Percentiles rank a stretch among this genome's conserved stretches.
These are phyloP conservation scores for Pholiota conissans DNA, from an alignment of 768 basidiomycete species.

Conservation along the genomic window DNA sequence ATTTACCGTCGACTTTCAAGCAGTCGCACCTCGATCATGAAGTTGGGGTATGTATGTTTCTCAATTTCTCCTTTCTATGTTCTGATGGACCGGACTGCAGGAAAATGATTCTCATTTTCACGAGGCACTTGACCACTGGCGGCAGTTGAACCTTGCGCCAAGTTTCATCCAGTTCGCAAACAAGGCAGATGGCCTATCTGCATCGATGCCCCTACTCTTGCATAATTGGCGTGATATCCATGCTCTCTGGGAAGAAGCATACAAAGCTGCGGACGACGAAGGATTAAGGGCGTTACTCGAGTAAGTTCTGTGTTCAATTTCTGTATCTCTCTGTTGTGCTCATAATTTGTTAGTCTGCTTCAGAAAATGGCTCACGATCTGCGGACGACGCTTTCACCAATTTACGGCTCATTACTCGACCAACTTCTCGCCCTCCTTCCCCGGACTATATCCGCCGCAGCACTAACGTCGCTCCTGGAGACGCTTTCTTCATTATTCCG, in stretches of 20 bases:
- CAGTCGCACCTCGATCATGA: constrained; percentile 60
- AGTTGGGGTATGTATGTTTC: constrained; percentile 44
- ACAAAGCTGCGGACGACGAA: constrained; percentile 68
- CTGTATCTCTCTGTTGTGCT: neutral
- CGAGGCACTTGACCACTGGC: constrained; percentile 70
- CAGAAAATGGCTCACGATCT: constrained; percentile 81
- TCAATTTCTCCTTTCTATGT: neutral
- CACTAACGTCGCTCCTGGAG: constrained; percentile 63
- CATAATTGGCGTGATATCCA: constrained; percentile 77
- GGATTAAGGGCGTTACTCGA: constrained; percentile 73
- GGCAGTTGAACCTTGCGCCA: constrained; percentile 77
- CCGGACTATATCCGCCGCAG: constrained; percentile 56
- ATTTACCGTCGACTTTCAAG: constrained; percentile 65
- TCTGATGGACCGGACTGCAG: constrained; percentile 31
- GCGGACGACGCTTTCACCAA: constrained; percentile 70
- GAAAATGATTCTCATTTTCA: constrained; percentile 82
- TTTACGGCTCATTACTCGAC: constrained; percentile 55
- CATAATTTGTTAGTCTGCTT: constrained; percentile 51
- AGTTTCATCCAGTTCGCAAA: constrained; percentile 72
- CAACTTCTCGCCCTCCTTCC: constrained; percentile 58
- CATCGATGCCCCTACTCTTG: constrained; percentile 78
- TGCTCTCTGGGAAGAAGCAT: constrained; percentile 58
- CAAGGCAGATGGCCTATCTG: constrained; percentile 57
- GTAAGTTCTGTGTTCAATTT: constrained; percentile 41
- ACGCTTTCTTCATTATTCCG: constrained; percentile 73